phyloP scores from a whole-genome alignment of 345 rosid species.

The Erysimum cheiranthoides region DNA sequence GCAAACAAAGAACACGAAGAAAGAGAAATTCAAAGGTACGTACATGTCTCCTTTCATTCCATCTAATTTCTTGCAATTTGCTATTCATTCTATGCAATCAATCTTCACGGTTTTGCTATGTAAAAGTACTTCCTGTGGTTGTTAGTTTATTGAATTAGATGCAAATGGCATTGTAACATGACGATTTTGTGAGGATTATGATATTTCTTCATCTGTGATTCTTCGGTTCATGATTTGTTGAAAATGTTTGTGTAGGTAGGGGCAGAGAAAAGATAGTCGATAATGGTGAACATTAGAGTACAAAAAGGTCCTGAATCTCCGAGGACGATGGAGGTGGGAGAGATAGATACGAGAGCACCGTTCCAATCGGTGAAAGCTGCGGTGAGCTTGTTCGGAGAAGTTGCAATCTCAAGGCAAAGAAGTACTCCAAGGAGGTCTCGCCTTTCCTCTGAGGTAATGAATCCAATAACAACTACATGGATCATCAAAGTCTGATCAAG shows the following conservation, averaged over 20 bases:
- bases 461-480: not conserved
- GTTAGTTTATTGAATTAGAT: not conserved
- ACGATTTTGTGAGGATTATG: not conserved
- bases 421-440: conserved; percentile 49
- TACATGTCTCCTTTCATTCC: conserved; percentile 9
- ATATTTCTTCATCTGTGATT: conserved; percentile 3
- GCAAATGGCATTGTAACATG: not conserved
- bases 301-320: conserved; percentile 57
- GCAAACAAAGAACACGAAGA: conserved; percentile 24
- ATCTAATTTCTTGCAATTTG: not conserved
- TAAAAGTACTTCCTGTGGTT: not conserved
- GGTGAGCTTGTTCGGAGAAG: conserved; percentile 85
- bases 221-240: not conserved
- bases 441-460: conserved; percentile 56
- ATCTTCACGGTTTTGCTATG: not conserved
- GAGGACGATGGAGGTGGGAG: conserved; percentile 76
- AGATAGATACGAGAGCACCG: conserved; percentile 93
- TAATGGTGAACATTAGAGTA: conserved; percentile 58
- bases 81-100: not conserved
- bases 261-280: conserved; percentile 25
- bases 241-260: conserved; percentile 14
- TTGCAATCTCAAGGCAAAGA: conserved; percentile 52
- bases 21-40: conserved; percentile 33
- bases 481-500: not conserved
- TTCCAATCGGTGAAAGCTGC: conserved; percentile 96